Evolutionary conservation across 106 monocot genomes (phyloP).

Genomic region (Allium fistulosum): DNA sequence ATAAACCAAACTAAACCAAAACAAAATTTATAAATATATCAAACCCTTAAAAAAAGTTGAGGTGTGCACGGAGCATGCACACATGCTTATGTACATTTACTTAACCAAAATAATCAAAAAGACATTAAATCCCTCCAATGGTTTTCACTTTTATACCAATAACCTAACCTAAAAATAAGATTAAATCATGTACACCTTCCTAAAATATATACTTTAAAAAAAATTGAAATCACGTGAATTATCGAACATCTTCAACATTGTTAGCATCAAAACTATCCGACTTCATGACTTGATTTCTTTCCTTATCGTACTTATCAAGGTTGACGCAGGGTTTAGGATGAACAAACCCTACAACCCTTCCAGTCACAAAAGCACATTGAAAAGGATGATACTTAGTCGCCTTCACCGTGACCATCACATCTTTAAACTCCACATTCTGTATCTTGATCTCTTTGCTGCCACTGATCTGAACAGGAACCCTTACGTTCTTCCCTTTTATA

Average conservation of each 20-base stretch:
- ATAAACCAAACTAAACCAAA: no score
- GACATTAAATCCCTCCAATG: no score
- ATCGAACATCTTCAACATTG: constrained; percentile 28
- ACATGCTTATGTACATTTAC: no score
- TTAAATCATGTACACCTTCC: no score
- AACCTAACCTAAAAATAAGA: no score
- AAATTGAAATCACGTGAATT: neutral
- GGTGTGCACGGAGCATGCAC: no score
- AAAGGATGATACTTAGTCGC: constrained; percentile 36
- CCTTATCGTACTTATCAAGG: constrained; percentile 47
- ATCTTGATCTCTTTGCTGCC: constrained; percentile 57
- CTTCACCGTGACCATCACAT: constrained; percentile 24
- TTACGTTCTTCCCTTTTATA: constrained; percentile 32
- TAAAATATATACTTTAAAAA: neutral
- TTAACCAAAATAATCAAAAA: no score
- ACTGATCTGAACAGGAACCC: constrained; percentile 41
- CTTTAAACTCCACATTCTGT: constrained; percentile 28
- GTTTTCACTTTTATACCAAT: no score
- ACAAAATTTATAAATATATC: no score
- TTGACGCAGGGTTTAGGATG: constrained; percentile 51
- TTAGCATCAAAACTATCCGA: constrained; percentile 21
- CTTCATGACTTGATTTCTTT: constrained; percentile 29
- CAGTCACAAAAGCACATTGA: constrained; percentile 53
- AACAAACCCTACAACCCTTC: constrained; percentile 31
- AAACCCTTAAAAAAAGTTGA: no score